phyloP scores from a whole-genome alignment of 768 basidiomycete species.

The Plicaturopsis crispa region DNA sequence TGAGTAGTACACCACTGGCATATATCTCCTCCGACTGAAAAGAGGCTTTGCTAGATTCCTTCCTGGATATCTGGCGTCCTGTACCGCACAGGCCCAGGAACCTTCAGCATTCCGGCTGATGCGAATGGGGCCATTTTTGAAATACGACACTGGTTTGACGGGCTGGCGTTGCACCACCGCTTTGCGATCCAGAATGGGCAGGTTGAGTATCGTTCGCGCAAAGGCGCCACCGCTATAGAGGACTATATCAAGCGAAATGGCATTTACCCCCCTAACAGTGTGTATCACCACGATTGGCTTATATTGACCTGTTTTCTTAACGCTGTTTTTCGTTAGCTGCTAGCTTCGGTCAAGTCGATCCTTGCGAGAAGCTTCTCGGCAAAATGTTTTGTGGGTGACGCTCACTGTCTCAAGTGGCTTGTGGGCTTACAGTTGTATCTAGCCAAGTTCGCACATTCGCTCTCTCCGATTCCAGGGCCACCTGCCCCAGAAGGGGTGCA shows the following conservation, averaged over 20 bases:
- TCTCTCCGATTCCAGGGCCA: too few species aligned
- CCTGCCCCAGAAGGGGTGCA: too few species aligned
- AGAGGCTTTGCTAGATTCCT: slow-evolving; percentile 20
- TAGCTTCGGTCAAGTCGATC: slow-evolving; percentile 9
- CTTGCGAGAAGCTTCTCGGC: not conserved
- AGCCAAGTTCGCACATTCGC: too few species aligned
- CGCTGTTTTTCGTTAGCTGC: slow-evolving; percentile 19
- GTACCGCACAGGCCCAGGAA: slow-evolving; percentile 31
- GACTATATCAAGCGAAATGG: slow-evolving; percentile 13
- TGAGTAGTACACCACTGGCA: too few species aligned
- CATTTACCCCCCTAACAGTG: slow-evolving; percentile 7
- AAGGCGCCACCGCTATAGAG: slow-evolving; percentile 20
- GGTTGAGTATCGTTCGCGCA: slow-evolving; percentile 27
- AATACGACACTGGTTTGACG: slow-evolving; percentile 33
- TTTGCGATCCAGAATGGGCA: slow-evolving; percentile 26
- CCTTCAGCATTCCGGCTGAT: slow-evolving; percentile 17
- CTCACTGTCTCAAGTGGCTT: too few species aligned
- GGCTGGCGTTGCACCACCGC: slow-evolving; percentile 29
- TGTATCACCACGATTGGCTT: slow-evolving; percentile 13
- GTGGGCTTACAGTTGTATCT: too few species aligned
- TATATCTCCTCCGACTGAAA: too few species aligned
- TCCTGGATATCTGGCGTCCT: slow-evolving; percentile 27
- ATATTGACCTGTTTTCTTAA: not conserved
- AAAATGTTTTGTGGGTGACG: slow-evolving; percentile 11
- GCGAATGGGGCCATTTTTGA: slow-evolving; percentile 13